Base-by-base conservation (phyloP, 1,284 basidiomycete genomes). In the Cerioporus squamosus region DNA sequence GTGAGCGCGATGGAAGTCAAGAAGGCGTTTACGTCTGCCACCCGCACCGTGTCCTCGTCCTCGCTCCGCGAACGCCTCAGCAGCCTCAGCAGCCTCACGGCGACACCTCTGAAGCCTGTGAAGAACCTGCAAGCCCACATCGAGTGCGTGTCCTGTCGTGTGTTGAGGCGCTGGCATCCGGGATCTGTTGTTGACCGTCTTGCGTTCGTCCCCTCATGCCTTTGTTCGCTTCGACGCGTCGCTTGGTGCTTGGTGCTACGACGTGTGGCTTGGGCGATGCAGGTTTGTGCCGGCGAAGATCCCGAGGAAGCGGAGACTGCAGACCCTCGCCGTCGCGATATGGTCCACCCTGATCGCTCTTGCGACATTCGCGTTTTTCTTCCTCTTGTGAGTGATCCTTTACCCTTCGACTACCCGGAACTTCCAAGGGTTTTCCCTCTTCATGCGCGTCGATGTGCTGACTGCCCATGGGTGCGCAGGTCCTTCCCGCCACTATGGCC, bases 401-500 rank as follows among this genome's bases (percentile, higher is more conserved):
- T 8, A 15, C 10, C 8, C 33, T 15, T 36, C 3, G 10, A 36
- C 3, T 36, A 12, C 3, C 33, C 14, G 12, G 33, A 36, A 10
- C 33, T 36, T 10, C 14, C n/a, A n/a, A n/a, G n/a, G n/a, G n/a
- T n/a, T n/a, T n/a, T n/a, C n/a, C n/a, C n/a, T n/a, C n/a, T n/a
- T n/a, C n/a, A n/a, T n/a, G 33, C 33, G 10, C 33, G 33, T 36
- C 33, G 6, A 15, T 10, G 4, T 6, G 3, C 6, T 36, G 33
- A 36, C 26, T 36, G 8, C 40, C 4, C 40, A 18, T 39, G 38
- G 14, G 38, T 15, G 36, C 51, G 7, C 74, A 98, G 96, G 69
- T 95, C 97, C 0, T 83, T 94, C 55, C 97, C 96, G 0, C 81
- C 87, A 3, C 74, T 95, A 39, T 99, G 97, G 97, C 93, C 94